Evolutionary conservation across 1,139 yeast species (phyloP), one percentile per base, ranked within the genome.

Genomic region (Geotrichum siamense): DNA sequence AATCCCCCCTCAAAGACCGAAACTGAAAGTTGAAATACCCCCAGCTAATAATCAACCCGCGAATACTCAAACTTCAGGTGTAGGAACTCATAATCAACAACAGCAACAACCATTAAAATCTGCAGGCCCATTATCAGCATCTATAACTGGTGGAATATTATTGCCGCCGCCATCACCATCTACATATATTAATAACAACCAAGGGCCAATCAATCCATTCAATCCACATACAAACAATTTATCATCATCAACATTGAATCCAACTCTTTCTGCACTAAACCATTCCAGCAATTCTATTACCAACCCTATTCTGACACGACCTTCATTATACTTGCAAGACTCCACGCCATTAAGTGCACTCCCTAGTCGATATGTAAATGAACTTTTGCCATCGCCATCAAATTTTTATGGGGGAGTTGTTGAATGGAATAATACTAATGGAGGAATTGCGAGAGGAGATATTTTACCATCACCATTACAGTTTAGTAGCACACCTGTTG

Each of bases 371-470:
- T 67, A 64, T 44, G 59, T 68, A 39, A 60, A 58, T 38, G 72
- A 68, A 36, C 53, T 64, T 42, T 52, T 68, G n/a, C 69, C 69
- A 3, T 65, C 70, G 35, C 72, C 72, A 5, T 62, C 68, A 9
- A 64, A 63, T 49, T 63, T 61, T 39, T 67, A 65, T 46, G 59
- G 65, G 26, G 47, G 22, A 37, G 45, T 10, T 38, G 41, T 8
- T 40, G 45, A 37, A 48, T 34, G 30, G 38, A 45, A n/a, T 39
- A 47, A 17, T 9, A 34, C 31, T 28, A 25, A 13, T 25, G 31
- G 15, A 28, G 47, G 21, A 28, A 33, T 13, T 25, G 43, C n/a
- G 37, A 20, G 28, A 34, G 43, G 34, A 26, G 64, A 61, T 41
- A 51, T 60, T 47, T 50, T 61, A 20, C 64, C 64, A 5, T 57